Evolutionary conservation across 768 basidiomycete genomes (phyloP), one percentile per base, ranked within the genome.

Genomic region (Tricholoma saponaceum): DNA sequence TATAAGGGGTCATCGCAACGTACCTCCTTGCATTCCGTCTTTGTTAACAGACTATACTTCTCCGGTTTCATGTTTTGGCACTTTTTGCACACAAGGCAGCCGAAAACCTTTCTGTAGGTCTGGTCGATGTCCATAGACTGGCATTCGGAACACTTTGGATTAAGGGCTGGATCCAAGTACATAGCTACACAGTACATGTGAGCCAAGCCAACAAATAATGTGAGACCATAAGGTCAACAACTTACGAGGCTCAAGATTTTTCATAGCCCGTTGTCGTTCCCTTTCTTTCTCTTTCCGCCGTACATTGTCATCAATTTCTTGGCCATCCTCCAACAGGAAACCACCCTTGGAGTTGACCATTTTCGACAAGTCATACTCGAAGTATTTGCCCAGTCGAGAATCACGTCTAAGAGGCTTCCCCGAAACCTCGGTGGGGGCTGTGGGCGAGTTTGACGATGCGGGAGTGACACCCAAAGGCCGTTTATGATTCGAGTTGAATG

Each of bases 341-440:
- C 97, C 97, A 52, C 96, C 97, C 69, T 95, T 90, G 7, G 94
- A 89, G 70, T 99, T 98, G 67, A 94, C 88, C 86, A 98, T 91
- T 78, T 97, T 98, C 12, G 90, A 90, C 13, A 98, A 72, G 70
- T 98, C 95, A 83, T 97, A 98, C 62, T 98, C 96, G 62, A 96
- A 96, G 74, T 98, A 98, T 50, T 84, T 91, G 25, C 93, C 96
- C 10, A 94, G 76, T 32, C 90, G 83, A 12, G 86, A 81, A 63
- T 94, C 90, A 6, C 89, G 83, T 66, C 83, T 83, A 55, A 93
- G 74, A 54, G 81, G 77, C 55, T 78, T 75, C 1, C 76, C 65
- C 23, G 77, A 77, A 13, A 76, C 78, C 0, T 76, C 76, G 0
- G 81, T 82, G 9, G 78, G 76, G 0, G 73, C 78, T 4, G 89